Evolutionary conservation across 192 early-diverging fungal genomes (phyloP).

Genomic region (Anaeromyces robustus): DNA sequence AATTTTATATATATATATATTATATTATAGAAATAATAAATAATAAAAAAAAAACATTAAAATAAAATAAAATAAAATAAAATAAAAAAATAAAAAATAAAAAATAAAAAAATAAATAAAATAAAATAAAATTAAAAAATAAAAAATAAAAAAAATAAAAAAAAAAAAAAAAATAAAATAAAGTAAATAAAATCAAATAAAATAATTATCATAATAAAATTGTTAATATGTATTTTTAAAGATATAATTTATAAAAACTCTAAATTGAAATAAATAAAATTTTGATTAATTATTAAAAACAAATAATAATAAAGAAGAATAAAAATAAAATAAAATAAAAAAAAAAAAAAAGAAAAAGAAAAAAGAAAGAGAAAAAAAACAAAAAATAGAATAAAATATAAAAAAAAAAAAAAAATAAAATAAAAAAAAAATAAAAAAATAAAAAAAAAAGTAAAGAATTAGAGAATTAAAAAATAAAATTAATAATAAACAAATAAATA

Average conservation of each 20-base stretch:
- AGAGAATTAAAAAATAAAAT: no score
- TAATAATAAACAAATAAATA: no score
- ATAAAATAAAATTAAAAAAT: slow-evolving; percentile 6
- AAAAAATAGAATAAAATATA: not conserved
- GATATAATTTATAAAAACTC: no score
- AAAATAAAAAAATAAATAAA: slow-evolving; percentile 3
- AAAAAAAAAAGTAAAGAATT: no score
- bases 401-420: no score
- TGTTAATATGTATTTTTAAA: no score
- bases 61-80: not conserved
- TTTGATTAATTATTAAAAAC: slow-evolving; percentile 2
- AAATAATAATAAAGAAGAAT: not conserved
- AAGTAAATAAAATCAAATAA: no score
- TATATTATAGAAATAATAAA: not conserved
- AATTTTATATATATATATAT: not conserved
- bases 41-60: not conserved
- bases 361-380: not conserved
- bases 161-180: slow-evolving; percentile 1
- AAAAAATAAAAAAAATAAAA: slow-evolving; percentile 6
- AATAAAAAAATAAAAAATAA: not conserved
- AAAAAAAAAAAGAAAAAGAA: slow-evolving; percentile 6
- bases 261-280: no score
- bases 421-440: no score
- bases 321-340: not conserved
- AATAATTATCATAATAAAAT: no score